phyloP scores from a whole-genome alignment of 1,139 yeast species.

The Yamadazyma buinensis region DNA sequence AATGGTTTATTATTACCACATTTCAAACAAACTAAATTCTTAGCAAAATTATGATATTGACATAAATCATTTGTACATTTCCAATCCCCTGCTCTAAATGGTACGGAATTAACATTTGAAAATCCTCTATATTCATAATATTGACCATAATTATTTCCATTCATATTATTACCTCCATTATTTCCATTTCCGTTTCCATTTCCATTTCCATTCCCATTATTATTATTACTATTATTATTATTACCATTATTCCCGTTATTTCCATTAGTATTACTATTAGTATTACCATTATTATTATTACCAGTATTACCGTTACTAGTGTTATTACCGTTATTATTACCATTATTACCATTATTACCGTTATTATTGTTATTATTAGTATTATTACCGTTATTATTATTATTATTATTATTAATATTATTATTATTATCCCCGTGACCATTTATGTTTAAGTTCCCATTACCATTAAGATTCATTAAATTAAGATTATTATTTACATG shows the following conservation, averaged over 20 bases:
- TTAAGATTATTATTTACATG: constrained; percentile 11
- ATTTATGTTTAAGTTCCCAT: too few species aligned
- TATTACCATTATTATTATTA: constrained; percentile 9
- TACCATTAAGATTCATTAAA: constrained; percentile 1
- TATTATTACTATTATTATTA: neutral
- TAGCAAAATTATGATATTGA: constrained; percentile 89
- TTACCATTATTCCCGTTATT: constrained; percentile 7
- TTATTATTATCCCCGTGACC: too few species aligned
- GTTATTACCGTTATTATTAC: constrained; percentile 4
- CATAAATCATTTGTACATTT: constrained; percentile 78
- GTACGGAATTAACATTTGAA: constrained; percentile 42
- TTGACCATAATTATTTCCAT: constrained; percentile 12
- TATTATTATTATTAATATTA: constrained; percentile 1
- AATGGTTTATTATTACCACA: constrained; percentile 78
- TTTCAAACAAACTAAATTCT: constrained; percentile 79
- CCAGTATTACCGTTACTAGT: constrained; percentile 13
- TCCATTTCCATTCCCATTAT: constrained; percentile 11
- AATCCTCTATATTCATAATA: constrained; percentile 7
- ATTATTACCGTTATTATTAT: constrained; percentile 12
- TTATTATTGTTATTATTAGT: constrained; percentile 11
- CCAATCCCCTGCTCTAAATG: constrained; percentile 98
- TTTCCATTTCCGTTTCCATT: constrained; percentile 5
- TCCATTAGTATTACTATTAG: constrained; percentile 6
- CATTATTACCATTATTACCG: constrained; percentile 11
- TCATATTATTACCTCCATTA: constrained; percentile 14